Percentiles rank a stretch among this genome's conserved stretches.
phyloP scores from a whole-genome alignment of 805 yeast species.

The Henningerozyma blattae region DNA sequence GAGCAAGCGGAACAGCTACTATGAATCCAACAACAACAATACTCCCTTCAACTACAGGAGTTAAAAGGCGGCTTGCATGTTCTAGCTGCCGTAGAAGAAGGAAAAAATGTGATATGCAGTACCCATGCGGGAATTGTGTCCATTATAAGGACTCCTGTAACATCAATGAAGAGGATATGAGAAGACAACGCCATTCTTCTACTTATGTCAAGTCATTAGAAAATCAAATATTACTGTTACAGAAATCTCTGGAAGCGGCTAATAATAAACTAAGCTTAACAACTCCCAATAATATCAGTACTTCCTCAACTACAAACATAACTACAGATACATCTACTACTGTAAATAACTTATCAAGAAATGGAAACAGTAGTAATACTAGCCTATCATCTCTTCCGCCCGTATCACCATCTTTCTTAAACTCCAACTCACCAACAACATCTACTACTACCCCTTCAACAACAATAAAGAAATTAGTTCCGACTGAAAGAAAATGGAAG shows the following conservation, averaged over 20 bases:
- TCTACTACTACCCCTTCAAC: too few species aligned
- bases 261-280: too few species aligned
- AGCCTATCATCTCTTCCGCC: too few species aligned
- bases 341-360: too few species aligned
- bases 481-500: slow-evolving; percentile 11
- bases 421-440: too few species aligned
- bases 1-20: background rate
- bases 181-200: slow-evolving; percentile 39
- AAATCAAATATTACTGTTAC: slow-evolving; percentile 19
- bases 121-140: slow-evolving; percentile 38
- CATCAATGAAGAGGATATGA: slow-evolving; percentile 34
- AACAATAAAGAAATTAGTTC: too few species aligned
- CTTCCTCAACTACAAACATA: too few species aligned
- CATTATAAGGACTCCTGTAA: slow-evolving; percentile 34
- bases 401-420: too few species aligned
- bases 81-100: slow-evolving; percentile 24
- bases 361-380: too few species aligned
- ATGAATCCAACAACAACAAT: background rate
- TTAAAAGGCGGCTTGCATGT: slow-evolving; percentile 18
- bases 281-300: too few species aligned
- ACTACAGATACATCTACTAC: too few species aligned
- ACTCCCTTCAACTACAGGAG: background rate
- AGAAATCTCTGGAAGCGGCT: slow-evolving; percentile 5
- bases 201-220: slow-evolving; percentile 38
- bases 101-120: slow-evolving; percentile 37